Conservation (phyloP, 169 alveolate genomes). For the Cryptosporidium ubiquitum region DNA sequence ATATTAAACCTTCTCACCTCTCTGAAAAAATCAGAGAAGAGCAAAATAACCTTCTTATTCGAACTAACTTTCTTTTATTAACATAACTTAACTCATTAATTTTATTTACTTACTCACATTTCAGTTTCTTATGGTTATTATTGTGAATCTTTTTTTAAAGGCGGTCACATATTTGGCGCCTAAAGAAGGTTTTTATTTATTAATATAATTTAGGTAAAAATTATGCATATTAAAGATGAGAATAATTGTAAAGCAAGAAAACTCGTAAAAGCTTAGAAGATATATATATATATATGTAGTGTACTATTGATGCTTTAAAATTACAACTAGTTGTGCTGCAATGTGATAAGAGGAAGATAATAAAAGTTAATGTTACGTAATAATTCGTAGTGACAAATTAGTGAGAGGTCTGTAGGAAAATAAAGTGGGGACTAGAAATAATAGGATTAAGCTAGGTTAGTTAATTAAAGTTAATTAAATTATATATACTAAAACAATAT, state of each 20-base stretch:
- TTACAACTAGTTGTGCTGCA: neutral
- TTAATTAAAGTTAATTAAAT: neutral
- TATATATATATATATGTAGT: neutral
- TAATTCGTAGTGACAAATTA: neutral
- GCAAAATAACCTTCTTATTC: neutral
- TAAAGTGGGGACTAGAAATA: neutral
- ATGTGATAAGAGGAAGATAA: neutral
- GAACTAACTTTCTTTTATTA: neutral
- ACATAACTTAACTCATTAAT: neutral
- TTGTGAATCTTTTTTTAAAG: neutral
- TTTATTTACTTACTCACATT: slow-evolving; percentile 5
- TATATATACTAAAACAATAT: neutral
- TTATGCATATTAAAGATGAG: neutral
- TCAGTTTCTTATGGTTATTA: neutral
- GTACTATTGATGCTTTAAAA: no score
- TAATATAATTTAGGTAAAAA: no score
- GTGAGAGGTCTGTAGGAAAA: neutral
- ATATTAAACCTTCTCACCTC: neutral
- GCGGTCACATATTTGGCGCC: slow-evolving; percentile 19
- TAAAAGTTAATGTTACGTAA: neutral
- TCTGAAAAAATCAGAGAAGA: neutral
- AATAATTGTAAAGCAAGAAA: neutral
- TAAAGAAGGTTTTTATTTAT: no score
- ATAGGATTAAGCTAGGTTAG: neutral
- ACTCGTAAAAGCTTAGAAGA: neutral